phyloP scores from a whole-genome alignment of 2,329 filamentous ascomycete species.

The Aspergillus tamarii region DNA sequence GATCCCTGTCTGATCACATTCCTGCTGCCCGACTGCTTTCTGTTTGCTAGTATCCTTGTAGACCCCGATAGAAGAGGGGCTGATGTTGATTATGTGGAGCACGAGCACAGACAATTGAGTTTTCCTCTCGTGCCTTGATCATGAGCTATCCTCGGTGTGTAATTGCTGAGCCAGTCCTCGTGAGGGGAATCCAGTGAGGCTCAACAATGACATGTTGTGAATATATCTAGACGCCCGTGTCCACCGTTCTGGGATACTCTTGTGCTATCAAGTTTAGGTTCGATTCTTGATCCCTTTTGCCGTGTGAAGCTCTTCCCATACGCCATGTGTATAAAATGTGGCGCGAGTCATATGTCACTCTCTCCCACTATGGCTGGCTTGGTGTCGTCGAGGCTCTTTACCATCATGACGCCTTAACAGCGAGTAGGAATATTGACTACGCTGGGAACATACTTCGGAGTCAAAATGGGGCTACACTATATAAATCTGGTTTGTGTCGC shows the following conservation, averaged over 20 bases:
- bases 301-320: background rate
- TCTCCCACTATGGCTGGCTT: background rate
- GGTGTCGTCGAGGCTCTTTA: background rate
- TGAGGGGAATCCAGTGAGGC: background rate
- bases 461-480: background rate
- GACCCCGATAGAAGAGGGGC: background rate
- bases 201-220: background rate
- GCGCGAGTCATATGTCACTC: background rate
- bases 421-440: background rate
- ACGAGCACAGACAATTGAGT: background rate
- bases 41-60: background rate
- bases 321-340: background rate
- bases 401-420: background rate
- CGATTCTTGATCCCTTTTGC: background rate
- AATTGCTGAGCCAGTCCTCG: background rate
- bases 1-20: background rate
- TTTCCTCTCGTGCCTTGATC: background rate
- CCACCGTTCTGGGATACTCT: background rate
- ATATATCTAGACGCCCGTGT: background rate
- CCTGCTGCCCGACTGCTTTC: background rate
- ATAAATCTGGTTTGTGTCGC: background rate
- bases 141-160: background rate
- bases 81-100: background rate
- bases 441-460: background rate
- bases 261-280: background rate